A percentile compares a stretch with the other conserved stretches of the same genome.
Conservation (phyloP, 2,329 filamentous ascomycete genomes). For the Thielaviopsis ethacetica region DNA sequence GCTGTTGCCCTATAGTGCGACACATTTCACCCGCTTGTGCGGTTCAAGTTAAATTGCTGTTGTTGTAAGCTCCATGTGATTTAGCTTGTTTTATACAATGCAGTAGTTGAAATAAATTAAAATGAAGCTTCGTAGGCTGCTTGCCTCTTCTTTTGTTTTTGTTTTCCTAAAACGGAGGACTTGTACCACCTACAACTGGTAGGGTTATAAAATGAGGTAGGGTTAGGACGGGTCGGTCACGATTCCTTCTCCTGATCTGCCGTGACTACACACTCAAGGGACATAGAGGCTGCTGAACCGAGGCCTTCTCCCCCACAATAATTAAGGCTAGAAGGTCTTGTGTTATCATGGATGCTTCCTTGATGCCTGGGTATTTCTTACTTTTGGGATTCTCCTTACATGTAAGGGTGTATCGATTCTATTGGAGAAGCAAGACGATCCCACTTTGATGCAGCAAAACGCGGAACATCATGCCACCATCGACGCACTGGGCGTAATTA, state of each 20-base stretch:
- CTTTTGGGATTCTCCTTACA: background rate
- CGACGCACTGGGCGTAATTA: background rate
- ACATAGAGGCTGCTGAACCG: background rate
- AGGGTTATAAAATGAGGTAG: background rate
- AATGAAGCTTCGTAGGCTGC: no score
- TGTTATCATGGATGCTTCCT: background rate
- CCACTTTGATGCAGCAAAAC: background rate
- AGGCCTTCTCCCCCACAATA: background rate
- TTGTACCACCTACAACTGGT: background rate
- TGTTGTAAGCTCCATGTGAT: no score
- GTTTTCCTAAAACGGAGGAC: background rate
- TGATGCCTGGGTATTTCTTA: background rate
- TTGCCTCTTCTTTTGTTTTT: no score
- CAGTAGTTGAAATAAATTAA: no score
- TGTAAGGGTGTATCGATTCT: background rate
- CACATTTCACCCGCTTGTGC: no score
- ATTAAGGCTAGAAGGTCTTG: background rate
- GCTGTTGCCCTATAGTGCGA: no score
- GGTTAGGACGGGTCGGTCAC: background rate
- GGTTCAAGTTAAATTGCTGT: no score
- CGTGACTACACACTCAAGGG: background rate
- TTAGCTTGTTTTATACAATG: no score
- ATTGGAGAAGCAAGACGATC: background rate
- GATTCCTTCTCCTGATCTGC: background rate
- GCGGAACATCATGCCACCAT: background rate